Evolutionary conservation across 495 filamentous ascomycete genomes (phyloP).

Genomic region (Viridothelium virens): DNA sequence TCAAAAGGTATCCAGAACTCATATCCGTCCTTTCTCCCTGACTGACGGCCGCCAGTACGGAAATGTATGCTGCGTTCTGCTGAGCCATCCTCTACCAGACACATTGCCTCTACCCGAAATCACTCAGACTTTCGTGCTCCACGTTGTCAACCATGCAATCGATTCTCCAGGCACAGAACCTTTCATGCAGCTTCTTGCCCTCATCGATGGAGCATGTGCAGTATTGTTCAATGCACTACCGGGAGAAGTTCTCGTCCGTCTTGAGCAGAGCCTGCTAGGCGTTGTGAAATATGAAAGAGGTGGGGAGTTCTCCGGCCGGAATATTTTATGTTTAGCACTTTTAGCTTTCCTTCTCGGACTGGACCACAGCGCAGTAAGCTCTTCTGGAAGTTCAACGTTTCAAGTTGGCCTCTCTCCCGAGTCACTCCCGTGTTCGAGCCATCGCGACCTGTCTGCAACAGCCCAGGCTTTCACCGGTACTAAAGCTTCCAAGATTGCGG

Average conservation of each 20-base stretch:
- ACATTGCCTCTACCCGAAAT: slow-evolving; percentile 25
- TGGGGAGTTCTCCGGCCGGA: slow-evolving; percentile 16
- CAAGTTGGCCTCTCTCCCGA: background rate
- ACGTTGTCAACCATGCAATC: slow-evolving; percentile 23
- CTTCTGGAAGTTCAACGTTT: background rate
- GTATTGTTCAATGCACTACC: slow-evolving; percentile 22
- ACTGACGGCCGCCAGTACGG: slow-evolving; percentile 18
- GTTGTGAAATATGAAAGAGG: slow-evolving; percentile 21
- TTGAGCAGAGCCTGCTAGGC: slow-evolving; percentile 26
- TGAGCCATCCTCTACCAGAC: slow-evolving; percentile 25
- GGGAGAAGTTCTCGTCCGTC: slow-evolving; percentile 13
- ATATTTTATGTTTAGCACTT: slow-evolving; percentile 22
- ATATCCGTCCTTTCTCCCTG: background rate
- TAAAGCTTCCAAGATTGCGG: slow-evolving; percentile 36
- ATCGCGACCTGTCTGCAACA: background rate
- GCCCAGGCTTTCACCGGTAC: slow-evolving; percentile 18
- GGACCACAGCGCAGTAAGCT: background rate
- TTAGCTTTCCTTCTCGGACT: background rate
- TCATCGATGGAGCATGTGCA: slow-evolving; percentile 31
- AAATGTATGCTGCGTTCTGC: slow-evolving; percentile 11
- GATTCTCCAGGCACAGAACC: slow-evolving; percentile 18
- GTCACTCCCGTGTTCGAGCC: background rate
- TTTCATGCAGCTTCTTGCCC: slow-evolving; percentile 23
- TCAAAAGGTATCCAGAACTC: background rate
- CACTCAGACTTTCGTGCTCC: slow-evolving; percentile 28